Base-by-base conservation (phyloP, 345 rosid genomes). In the Luvunga scandens region DNA sequence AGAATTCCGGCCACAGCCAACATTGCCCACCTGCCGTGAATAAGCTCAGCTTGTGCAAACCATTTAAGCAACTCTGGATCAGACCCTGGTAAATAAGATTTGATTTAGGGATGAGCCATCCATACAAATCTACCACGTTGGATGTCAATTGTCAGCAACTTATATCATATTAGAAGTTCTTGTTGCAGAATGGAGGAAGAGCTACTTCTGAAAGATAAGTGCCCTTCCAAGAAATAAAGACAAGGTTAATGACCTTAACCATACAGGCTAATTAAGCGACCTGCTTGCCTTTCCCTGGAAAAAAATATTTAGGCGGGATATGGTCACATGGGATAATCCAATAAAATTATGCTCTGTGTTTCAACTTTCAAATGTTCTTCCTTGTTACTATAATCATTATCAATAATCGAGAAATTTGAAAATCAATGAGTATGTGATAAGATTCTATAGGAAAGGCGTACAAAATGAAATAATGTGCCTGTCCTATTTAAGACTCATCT, bases 1-100 rank as follows among this genome's bases (percentile, higher is more conserved):
- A 95, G 81, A 53, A 95, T 93, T 14, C 99, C 99, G 5, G 92
- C 77, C 72, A 90, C 98, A 0, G 93, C 99, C 4, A 95, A 88
- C 99, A 95, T 95, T n/a, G 98, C 99, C 99, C 99, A 95, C 76
- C 99, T 86, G 38, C 91, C 83, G 25, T 92, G 99, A 79, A 95
- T 80, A 57, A 95, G 88, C 84, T 93, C 98, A 4, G 96, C 99
- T 85, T 95, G 99, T 24, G 98, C 97, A 72, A 92, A 91, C 99
- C 99, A 95, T 89, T 87, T 91, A 16, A 92, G 93, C 14, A 73
- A 75, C 65, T 93, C 96, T 30, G 96, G 97, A 75, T 95, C 99
- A 38, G 97, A 95, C 24, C 98, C 98, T 95, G 83, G 56, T 72
- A 66, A 6, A 63, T 12, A n/a, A 66, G 48, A 72, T 65, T 6